Conservation (phyloP, 192 early-diverging fungal genomes). For the Diversispora eburnea region DNA sequence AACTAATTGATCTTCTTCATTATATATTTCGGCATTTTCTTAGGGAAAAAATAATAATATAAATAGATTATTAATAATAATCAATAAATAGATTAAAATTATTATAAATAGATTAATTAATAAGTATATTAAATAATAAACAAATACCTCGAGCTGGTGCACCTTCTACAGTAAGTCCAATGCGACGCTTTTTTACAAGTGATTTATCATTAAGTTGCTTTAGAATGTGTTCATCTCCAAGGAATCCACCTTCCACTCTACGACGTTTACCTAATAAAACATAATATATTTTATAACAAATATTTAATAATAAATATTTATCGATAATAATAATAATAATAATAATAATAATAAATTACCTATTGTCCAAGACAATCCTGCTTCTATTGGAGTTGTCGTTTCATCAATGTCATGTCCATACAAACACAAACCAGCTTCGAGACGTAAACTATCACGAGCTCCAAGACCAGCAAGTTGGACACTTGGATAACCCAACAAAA, state of each 20-base stretch:
- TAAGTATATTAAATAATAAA: background rate
- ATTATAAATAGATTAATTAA: background rate
- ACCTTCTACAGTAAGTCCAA: constrained; percentile 88
- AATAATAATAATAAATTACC: constrained; percentile 44
- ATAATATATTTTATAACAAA: background rate
- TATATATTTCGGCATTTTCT: constrained; percentile 65
- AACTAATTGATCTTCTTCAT: constrained; percentile 58
- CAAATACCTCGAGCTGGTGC: constrained; percentile 78
- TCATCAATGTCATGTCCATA: constrained; percentile 97
- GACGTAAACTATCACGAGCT: constrained; percentile 88
- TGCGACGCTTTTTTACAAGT: constrained; percentile 63
- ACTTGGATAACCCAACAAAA: constrained; percentile 62
- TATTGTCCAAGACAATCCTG: constrained; percentile 92
- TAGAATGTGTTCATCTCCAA: constrained; percentile 82
- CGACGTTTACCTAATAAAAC: constrained; percentile 68
- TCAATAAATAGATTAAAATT: background rate
- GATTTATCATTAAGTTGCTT: constrained; percentile 77
- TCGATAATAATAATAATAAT: too few species aligned
- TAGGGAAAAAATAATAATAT: background rate
- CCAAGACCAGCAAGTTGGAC: constrained; percentile 94
- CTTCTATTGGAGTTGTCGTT: constrained; percentile 89
- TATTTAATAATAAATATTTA: background rate
- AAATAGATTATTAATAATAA: background rate
- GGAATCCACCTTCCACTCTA: constrained; percentile 85
- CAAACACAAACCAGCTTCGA: constrained; percentile 96